These are phyloP conservation scores for Fusarium irregulare DNA, from an alignment of 2,329 filamentous ascomycete genomes.

Conservation along the genomic window DNA sequence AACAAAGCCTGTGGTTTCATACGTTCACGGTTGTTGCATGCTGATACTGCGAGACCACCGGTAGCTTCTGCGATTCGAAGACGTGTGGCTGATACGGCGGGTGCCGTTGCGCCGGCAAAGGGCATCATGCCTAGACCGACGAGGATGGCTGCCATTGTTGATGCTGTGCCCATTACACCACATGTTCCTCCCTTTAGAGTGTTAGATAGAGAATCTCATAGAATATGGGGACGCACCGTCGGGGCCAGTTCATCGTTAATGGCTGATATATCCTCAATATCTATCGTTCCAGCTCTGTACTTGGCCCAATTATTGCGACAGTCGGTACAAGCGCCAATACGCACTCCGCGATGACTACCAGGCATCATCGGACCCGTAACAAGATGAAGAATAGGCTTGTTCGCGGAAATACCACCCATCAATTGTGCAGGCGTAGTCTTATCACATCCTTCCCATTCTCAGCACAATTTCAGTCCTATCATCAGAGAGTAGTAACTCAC, in stretches of 20 bases:
- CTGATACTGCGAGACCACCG: constrained; percentile 73
- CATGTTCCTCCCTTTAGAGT: constrained; percentile 74
- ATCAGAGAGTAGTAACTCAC: constrained; percentile 49
- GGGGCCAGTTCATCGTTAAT: constrained; percentile 80
- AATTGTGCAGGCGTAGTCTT: constrained; percentile 80
- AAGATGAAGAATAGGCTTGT: constrained; percentile 76
- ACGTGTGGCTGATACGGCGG: constrained; percentile 81
- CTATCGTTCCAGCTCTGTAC: constrained; percentile 72
- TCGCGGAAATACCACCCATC: constrained; percentile 80
- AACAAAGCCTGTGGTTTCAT: constrained; percentile 78
- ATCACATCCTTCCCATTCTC: constrained; percentile 67
- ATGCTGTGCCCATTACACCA: constrained; percentile 92
- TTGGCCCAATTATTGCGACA: constrained; percentile 79
- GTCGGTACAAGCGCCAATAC: constrained; percentile 80
- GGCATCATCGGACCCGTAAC: constrained; percentile 82
- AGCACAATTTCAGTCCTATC: not conserved
- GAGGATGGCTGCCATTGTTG: constrained; percentile 87
- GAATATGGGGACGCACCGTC: constrained; percentile 59
- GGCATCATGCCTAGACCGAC: constrained; percentile 85
- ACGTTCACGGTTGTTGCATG: constrained; percentile 72
- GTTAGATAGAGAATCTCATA: not conserved
- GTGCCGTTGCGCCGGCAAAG: constrained; percentile 80
- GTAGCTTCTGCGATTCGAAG: constrained; percentile 84
- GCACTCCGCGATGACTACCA: constrained; percentile 70
- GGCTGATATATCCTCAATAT: constrained; percentile 76